Conservation (phyloP, 1,139 yeast species). For the Saccharomyces uvarum region DNA sequence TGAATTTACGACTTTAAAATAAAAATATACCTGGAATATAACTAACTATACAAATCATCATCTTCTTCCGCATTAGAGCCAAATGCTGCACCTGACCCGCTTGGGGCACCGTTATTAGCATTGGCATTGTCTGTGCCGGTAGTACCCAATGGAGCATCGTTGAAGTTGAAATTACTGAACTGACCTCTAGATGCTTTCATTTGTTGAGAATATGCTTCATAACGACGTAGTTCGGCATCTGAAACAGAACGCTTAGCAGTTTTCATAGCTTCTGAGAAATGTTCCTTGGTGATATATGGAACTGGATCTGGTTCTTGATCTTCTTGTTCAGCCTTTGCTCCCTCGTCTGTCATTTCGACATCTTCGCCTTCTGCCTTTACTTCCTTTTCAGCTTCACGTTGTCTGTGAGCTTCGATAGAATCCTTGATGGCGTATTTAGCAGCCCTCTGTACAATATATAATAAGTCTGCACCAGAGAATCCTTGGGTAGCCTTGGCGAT, state of each 20-base stretch:
- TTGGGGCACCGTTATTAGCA: conserved; percentile 26
- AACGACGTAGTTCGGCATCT: conserved; percentile 95
- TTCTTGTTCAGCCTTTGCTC: conserved; percentile 45
- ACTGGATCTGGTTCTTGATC: conserved; percentile 76
- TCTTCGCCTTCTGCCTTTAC: conserved; percentile 52
- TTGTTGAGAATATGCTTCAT: conserved; percentile 97
- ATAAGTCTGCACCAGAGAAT: conserved; percentile 97
- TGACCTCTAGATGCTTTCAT: conserved; percentile 93
- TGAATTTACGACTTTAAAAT: conserved; percentile 3
- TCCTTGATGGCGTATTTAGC: conserved; percentile 98
- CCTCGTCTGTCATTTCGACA: conserved; percentile 62
- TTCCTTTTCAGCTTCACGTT: conserved; percentile 46
- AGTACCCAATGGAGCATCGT: conserved; percentile 43
- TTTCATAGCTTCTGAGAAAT: conserved; percentile 98
- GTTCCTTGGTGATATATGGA: conserved; percentile 86
- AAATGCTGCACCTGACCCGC: conserved; percentile 36
- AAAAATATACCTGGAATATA: conserved; percentile 4
- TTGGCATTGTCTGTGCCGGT: conserved; percentile 33
- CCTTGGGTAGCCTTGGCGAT: conserved; percentile 93
- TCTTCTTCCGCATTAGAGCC: conserved; percentile 68
- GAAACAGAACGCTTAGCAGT: conserved; percentile 96
- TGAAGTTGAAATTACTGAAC: conserved; percentile 66
- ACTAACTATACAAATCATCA: conserved; percentile 81
- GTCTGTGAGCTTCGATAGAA: conserved; percentile 78
- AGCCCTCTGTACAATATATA: conserved; percentile 94